Percentiles rank a stretch among this genome's conserved stretches.
phyloP scores from a whole-genome alignment of 768 basidiomycete genomes.

The Phlebiopsis gigantea region DNA sequence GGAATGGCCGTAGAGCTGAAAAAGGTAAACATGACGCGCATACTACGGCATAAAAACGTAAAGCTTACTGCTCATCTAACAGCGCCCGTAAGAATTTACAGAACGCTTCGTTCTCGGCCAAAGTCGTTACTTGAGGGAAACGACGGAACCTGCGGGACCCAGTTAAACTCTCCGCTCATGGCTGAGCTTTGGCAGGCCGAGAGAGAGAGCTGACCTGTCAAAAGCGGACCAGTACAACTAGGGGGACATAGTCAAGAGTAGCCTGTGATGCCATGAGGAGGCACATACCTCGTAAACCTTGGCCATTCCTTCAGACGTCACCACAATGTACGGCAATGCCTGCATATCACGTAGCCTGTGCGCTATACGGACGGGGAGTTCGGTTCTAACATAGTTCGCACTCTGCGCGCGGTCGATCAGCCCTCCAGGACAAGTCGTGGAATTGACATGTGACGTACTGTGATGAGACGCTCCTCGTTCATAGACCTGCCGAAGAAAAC shows the following conservation, averaged over 20 bases:
- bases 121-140: constrained; percentile 65
- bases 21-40: neutral
- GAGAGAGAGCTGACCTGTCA: constrained; percentile 53
- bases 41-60: neutral
- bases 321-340: constrained; percentile 78
- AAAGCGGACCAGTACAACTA: constrained; percentile 87
- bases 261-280: neutral
- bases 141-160: constrained; percentile 33
- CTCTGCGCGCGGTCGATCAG: constrained; percentile 40
- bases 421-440: neutral
- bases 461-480: constrained; percentile 72
- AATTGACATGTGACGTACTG: constrained; percentile 35
- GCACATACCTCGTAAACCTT: constrained; percentile 74
- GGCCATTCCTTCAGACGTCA: constrained; percentile 78
- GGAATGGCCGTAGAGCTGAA: constrained; percentile 72
- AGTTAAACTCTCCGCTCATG: constrained; percentile 2
- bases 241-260: neutral
- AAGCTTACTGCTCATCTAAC: constrained; percentile 68
- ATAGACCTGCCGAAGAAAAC: constrained; percentile 85
- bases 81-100: constrained; percentile 63
- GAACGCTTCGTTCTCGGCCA: constrained; percentile 75
- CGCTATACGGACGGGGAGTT: constrained; percentile 82
- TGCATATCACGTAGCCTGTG: constrained; percentile 87
- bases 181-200: constrained; percentile 1
- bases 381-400: constrained; percentile 87